Evolutionary conservation across 768 basidiomycete genomes (phyloP).

Genomic region (Russula lepida): DNA sequence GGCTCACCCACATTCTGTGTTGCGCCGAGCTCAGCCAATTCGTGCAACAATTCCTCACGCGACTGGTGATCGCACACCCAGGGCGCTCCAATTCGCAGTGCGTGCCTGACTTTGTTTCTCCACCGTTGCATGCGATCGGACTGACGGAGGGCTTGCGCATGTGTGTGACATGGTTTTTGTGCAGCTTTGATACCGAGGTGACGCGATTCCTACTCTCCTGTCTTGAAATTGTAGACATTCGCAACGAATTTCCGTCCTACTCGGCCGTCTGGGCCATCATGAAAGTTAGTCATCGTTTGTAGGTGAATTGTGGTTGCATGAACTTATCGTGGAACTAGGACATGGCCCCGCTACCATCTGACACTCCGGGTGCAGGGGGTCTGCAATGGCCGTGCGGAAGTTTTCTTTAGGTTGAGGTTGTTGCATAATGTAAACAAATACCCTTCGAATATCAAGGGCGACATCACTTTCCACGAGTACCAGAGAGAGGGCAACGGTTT

Average conservation of each 20-base stretch:
- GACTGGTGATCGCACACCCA: constrained; percentile 7
- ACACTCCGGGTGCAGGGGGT: constrained; percentile 9
- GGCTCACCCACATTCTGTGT: constrained; percentile 6
- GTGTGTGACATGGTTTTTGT: not conserved
- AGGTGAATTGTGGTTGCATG: not conserved
- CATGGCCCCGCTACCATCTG: constrained; percentile 8
- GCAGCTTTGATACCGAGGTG: constrained; percentile 14
- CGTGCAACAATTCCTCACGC: constrained; percentile 9
- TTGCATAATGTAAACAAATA: not conserved
- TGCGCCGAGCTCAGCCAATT: constrained; percentile 8
- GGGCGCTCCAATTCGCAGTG: constrained; percentile 8
- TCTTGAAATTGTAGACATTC: not conserved
- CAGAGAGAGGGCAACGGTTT: not conserved
- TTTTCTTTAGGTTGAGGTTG: not conserved
- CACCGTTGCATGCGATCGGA: too few relatives aligned
- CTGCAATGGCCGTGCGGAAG: constrained; percentile 3
- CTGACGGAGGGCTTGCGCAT: not conserved
- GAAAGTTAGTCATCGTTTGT: constrained; percentile 3
- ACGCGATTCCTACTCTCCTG: not conserved
- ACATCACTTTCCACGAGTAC: not conserved
- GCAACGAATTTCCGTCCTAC: not conserved
- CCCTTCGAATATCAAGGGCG: not conserved
- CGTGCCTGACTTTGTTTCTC: not conserved
- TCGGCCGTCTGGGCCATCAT: constrained; percentile 3
- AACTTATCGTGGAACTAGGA: not conserved